Evolutionary conservation across 306 rosid species (phyloP), one percentile per base, ranked within the genome.

Genomic region (Cicer pinnatifidum): DNA sequence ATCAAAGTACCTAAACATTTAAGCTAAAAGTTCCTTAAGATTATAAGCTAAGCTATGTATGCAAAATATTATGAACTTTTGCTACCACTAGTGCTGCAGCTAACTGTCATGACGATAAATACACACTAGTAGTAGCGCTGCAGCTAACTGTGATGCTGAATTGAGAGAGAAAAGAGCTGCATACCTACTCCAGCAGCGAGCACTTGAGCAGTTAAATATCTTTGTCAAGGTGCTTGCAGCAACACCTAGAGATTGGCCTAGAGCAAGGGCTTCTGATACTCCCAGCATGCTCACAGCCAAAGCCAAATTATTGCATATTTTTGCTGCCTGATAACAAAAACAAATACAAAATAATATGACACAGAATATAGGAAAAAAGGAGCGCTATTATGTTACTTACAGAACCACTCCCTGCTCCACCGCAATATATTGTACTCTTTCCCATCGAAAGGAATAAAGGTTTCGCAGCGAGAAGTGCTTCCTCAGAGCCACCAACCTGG

Each of bases 171-270:
- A 71, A 64, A 51, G 76, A 23, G n/a, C 8, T 1, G 60, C 73
- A 15, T 86, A 93, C 98, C 98, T 94, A 85, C 98, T 91, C 98
- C 98, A 94, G 86, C 96, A 89, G 54, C 96, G 91, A 83, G 96
- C 96, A 44, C 95, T 94, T 11, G 98, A 94, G 71, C 96, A 88
- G 82, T 89, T 94, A 76, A 94, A 91, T 40, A 94, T 91, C 67
- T 84, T 75, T 20, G 98, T 85, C 79, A 94, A 85, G 79, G 92
- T 91, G 64, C 77, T 79, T 23, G 97, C 88, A 56, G 92, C 6
- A 77, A 94, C 92, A 69, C 98, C 96, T 1, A 94, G 81, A 46
- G 91, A 89, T 79, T 94, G 98, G 39, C 97, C 98, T 41, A 94
- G 85, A 73, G 95, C 90, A 50, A 94, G 89, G 71, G 98, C 97